These are phyloP conservation scores for Endogone sp. DNA, from an alignment of 192 early-diverging fungal genomes.

Conservation along the genomic window DNA sequence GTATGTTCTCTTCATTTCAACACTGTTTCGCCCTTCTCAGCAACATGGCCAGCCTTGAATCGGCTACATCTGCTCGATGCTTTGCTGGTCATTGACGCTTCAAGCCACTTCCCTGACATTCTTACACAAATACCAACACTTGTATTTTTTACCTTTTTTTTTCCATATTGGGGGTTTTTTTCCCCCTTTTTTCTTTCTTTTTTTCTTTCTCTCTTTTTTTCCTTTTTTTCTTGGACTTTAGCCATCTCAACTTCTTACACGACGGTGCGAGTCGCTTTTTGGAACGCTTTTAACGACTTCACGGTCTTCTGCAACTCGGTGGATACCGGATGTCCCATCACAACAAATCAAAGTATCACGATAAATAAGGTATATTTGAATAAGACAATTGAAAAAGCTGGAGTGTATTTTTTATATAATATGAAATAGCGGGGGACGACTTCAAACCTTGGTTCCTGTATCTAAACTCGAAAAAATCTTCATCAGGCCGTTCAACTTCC, in stretches of 20 bases:
- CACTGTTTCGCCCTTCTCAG: neutral
- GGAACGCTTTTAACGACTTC: neutral
- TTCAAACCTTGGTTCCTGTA: neutral
- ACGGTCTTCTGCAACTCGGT: neutral
- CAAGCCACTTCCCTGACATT: no score
- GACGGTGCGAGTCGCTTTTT: neutral
- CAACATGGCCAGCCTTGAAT: neutral
- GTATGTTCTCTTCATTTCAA: neutral
- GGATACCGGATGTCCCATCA: neutral
- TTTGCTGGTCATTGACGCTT: no score
- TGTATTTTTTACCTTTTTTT: no score
- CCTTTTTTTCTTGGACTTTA: neutral
- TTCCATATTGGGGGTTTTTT: no score
- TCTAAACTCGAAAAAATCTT: neutral
- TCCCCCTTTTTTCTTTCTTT: no score
- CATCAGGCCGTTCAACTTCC: constrained; percentile 8
- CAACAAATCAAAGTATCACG: neutral
- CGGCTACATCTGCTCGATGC: no score
- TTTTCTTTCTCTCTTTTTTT: neutral
- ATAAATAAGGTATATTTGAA: neutral
- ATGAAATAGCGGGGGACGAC: no score
- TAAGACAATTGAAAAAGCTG: no score
- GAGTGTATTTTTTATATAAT: no score
- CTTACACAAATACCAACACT: no score
- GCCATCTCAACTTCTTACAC: neutral